phyloP scores from a whole-genome alignment of 2,329 filamentous ascomycete species.

The Tolypocladium tropicale region DNA sequence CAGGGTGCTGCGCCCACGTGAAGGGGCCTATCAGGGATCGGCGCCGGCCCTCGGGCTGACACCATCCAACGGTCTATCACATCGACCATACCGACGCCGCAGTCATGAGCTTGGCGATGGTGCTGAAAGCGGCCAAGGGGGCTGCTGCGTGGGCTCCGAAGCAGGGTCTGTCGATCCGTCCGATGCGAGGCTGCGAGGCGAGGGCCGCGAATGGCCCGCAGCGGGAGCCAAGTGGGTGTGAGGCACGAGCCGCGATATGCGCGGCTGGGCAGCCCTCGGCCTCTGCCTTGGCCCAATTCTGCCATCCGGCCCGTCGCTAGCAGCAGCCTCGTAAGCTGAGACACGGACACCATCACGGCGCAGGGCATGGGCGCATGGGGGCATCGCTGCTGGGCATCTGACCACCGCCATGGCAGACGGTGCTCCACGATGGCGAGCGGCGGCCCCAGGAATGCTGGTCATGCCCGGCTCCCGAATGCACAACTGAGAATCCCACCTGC shows the following conservation, averaged over 20 bases:
- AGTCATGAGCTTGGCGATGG: background rate
- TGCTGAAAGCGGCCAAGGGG: background rate
- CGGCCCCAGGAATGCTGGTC: constrained; percentile 10
- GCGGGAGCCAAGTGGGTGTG: constrained; percentile 3
- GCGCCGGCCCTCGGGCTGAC: background rate
- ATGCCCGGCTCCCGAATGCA: constrained; percentile 10
- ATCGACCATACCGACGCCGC: background rate
- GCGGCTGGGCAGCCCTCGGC: background rate
- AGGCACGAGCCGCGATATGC: background rate
- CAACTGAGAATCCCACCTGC: constrained; percentile 7
- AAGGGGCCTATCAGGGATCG: constrained; percentile 8
- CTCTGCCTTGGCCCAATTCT: background rate
- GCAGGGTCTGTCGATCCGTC: background rate
- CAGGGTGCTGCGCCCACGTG: constrained; percentile 11
- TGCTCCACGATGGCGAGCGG: background rate
- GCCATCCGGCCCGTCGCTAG: background rate
- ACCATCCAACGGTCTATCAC: background rate
- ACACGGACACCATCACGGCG: constrained; percentile 16
- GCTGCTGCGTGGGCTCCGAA: background rate
- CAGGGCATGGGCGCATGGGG: background rate
- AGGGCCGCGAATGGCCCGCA: background rate
- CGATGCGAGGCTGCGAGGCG: background rate
- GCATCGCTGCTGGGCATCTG: constrained; percentile 2
- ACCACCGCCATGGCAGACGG: constrained; percentile 5
- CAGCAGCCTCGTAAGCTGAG: constrained; percentile 12